phyloP scores from a whole-genome alignment of 2,329 filamentous ascomycete species.

The Claviceps purpurea region DNA sequence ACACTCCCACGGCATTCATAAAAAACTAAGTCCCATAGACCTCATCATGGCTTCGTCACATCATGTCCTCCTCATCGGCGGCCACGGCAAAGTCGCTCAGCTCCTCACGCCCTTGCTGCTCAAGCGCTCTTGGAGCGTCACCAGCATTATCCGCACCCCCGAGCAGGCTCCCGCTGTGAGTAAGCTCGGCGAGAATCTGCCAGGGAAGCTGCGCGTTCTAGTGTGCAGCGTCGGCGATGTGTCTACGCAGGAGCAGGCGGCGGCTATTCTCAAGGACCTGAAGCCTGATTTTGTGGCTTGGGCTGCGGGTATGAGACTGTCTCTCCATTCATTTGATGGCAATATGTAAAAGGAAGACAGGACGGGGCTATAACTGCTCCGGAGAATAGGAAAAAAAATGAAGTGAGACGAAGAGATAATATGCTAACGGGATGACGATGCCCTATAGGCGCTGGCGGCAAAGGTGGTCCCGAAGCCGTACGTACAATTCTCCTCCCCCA shows the following conservation, averaged over 20 bases:
- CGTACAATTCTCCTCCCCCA: neutral
- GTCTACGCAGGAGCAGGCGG: conserved; percentile 47
- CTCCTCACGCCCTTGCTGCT: conserved; percentile 65
- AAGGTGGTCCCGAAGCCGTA: conserved; percentile 39
- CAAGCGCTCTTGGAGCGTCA: conserved; percentile 61
- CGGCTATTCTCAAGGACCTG: conserved; percentile 45
- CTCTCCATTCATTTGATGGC: neutral
- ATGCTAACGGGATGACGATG: neutral
- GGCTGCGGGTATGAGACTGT: conserved; percentile 43
- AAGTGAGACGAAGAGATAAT: neutral
- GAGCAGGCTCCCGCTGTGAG: conserved; percentile 53
- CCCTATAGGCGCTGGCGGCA: conserved; percentile 41
- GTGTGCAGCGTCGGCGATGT: conserved; percentile 61
- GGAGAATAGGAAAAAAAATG: too few relatives aligned
- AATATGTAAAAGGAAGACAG: neutral
- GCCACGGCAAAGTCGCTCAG: conserved; percentile 68
- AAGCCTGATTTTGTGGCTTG: conserved; percentile 55
- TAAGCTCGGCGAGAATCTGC: conserved; percentile 42
- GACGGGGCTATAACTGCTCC: too few relatives aligned
- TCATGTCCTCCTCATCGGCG: conserved; percentile 62
- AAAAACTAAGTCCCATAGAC: neutral
- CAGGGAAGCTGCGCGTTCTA: conserved; percentile 54
- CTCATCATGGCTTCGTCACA: conserved; percentile 18
- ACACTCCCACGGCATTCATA: neutral
- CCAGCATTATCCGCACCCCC: conserved; percentile 62